Evolutionary conservation across 2,329 filamentous ascomycete genomes (phyloP).

Genomic region (Whalleya microplaca): DNA sequence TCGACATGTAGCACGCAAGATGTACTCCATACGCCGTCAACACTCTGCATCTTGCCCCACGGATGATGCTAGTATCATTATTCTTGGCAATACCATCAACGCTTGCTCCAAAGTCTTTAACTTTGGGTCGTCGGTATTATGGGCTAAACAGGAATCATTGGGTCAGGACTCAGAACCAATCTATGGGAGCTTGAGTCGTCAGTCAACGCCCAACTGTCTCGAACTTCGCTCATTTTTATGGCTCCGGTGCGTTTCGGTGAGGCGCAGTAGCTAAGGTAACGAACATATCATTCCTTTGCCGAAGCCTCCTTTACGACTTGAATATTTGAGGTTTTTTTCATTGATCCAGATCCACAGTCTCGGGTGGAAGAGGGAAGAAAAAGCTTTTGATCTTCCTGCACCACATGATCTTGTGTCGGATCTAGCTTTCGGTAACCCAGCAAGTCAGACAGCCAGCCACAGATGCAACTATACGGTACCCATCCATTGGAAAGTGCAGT

Average conservation of each 20-base stretch:
- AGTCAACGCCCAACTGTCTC: not conserved
- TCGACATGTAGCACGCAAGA: slow-evolving; percentile 2
- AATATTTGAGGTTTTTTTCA: too few species aligned
- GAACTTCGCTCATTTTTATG: not conserved
- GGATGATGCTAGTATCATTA: slow-evolving; percentile 24
- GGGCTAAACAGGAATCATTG: not conserved
- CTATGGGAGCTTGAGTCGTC: not conserved
- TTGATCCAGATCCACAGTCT: not conserved
- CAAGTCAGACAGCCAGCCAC: slow-evolving; percentile 5
- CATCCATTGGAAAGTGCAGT: slow-evolving; percentile 1
- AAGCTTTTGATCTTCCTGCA: not conserved
- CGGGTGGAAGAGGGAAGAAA: not conserved
- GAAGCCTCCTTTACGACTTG: too few species aligned
- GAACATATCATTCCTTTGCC: not conserved
- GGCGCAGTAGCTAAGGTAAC: not conserved
- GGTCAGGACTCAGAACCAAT: not conserved
- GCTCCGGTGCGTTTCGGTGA: not conserved
- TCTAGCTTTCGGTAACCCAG: slow-evolving; percentile 8
- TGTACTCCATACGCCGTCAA: slow-evolving; percentile 13
- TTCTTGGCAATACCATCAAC: slow-evolving; percentile 23
- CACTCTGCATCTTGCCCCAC: slow-evolving; percentile 25
- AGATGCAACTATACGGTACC: slow-evolving; percentile 9
- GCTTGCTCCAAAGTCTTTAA: slow-evolving; percentile 20
- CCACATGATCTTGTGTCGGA: slow-evolving; percentile 1
- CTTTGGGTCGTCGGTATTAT: not conserved